Evolutionary conservation across 352 stramenopile species (phyloP), one percentile per base, ranked within the genome.

Genomic region (Phytophthora europaea): DNA sequence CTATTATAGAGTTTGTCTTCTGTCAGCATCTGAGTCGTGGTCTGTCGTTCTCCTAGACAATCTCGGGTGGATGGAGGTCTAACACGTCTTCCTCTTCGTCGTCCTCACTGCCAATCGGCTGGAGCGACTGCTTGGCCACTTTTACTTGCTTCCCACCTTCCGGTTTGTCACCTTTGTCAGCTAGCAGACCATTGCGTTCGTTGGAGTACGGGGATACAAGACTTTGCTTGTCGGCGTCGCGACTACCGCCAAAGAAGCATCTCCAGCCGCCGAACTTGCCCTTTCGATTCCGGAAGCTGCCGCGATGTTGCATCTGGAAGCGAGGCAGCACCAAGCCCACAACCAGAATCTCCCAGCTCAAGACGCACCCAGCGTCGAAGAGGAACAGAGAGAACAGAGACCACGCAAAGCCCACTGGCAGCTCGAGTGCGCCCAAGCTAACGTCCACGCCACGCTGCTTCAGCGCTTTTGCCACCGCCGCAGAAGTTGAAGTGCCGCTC

Each of bases 341-440:
- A 20, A 91, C 82, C 9, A 89, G 23, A 6, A 90, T 56, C 59
- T 94, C 87, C 84, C 84, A 94, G 50, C 81, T 69, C 4, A 89
- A 34, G 28, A 84, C 85, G 4, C 88, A 80, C 6, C 83, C 72
- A 4, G 82, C 58, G 33, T 94, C 82, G 40, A 92, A 91, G 28
- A 91, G 75, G 50, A 92, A 92, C 9, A 94, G 78, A 45, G 87
- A 85, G 57, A 92, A 90, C 26, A 94, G 76, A 23, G 83, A 89
- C 40, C 80, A 84, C 38, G 78, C 82, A 62, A 92, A 94, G 18
- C 73, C 75, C 7, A 65, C 72, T 0, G 86, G 86, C 4, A 94
- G 74, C 53, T 80, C 75, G 1, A 88, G 54, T 16, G 90, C 82
- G 18, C 83, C 84, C 22, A 92, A 73, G 15, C 63, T 92, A 38